Percentiles rank a stretch among this genome's conserved stretches.
phyloP scores from a whole-genome alignment of 805 yeast species.

The Komagataella pastoris region DNA sequence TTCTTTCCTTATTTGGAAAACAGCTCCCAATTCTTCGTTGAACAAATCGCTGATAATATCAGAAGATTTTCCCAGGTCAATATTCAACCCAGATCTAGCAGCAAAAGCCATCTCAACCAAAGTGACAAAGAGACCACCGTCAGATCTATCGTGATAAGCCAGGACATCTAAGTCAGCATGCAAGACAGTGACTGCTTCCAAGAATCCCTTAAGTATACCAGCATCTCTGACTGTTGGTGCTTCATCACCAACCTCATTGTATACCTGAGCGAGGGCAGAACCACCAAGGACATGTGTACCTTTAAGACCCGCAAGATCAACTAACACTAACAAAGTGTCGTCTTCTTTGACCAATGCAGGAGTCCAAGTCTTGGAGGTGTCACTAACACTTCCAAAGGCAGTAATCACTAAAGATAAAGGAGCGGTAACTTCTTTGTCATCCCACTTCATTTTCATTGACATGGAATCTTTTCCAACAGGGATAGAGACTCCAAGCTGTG shows the following conservation, averaged over 20 bases:
- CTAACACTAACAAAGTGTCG: slow-evolving; percentile 57
- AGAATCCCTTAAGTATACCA: slow-evolving; percentile 48
- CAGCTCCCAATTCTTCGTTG: slow-evolving; percentile 93
- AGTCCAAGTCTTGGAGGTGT: slow-evolving; percentile 91
- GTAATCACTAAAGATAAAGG: slow-evolving; percentile 87
- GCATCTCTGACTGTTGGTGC: slow-evolving; percentile 77
- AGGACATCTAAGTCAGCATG: slow-evolving; percentile 57
- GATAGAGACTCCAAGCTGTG: slow-evolving; percentile 78
- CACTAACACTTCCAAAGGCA: slow-evolving; percentile 77
- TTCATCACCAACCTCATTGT: slow-evolving; percentile 69
- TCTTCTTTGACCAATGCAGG: slow-evolving; percentile 55
- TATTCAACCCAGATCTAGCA: slow-evolving; percentile 71
- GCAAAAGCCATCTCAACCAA: slow-evolving; percentile 95
- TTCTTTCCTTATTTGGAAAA: slow-evolving; percentile 63
- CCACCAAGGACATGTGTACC: slow-evolving; percentile 64
- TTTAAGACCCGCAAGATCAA: slow-evolving; percentile 53
- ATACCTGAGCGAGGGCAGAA: slow-evolving; percentile 90
- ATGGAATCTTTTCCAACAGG: slow-evolving; percentile 99
- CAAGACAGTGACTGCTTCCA: slow-evolving; percentile 54
- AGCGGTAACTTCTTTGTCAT: slow-evolving; percentile 81
- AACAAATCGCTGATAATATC: slow-evolving; percentile 37
- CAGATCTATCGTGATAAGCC: slow-evolving; percentile 92
- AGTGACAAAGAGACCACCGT: slow-evolving; percentile 87
- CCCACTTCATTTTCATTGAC: slow-evolving; percentile 99
- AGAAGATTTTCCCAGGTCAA: slow-evolving; percentile 27